Conservation (phyloP, 192 early-diverging fungal genomes). For the Mortierella claussenii region DNA sequence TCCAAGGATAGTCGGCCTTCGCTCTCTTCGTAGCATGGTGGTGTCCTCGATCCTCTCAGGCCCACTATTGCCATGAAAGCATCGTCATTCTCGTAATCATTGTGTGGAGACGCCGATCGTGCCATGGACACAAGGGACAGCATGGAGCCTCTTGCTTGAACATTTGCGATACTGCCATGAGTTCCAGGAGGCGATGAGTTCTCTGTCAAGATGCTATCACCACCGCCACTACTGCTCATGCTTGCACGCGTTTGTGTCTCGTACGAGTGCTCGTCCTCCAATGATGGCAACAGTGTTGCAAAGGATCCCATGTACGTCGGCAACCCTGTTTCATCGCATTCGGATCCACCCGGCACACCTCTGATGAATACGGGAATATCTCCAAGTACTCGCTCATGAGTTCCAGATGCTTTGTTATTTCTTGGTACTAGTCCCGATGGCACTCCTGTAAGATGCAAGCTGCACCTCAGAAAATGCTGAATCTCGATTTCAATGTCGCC, state of each 20-base stretch:
- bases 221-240: background rate
- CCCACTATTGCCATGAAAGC: slow-evolving; percentile 2
- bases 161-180: background rate
- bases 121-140: background rate
- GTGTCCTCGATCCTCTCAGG: background rate
- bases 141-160: background rate
- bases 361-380: slow-evolving; percentile 20
- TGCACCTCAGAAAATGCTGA: slow-evolving; percentile 25
- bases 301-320: slow-evolving; percentile 29
- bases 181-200: too few species aligned
- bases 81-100: slow-evolving; percentile 5
- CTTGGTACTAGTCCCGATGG: background rate
- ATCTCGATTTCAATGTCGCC: slow-evolving; percentile 25
- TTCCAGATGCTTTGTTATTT: too few species aligned
- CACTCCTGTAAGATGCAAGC: background rate
- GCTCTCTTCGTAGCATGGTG: slow-evolving; percentile 14
- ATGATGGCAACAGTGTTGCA: slow-evolving; percentile 8
- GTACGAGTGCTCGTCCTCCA: slow-evolving; percentile 1
- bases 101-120: background rate
- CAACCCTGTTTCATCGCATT: slow-evolving; percentile 11
- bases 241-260: slow-evolving; percentile 7
- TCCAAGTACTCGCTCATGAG: slow-evolving; percentile 2
- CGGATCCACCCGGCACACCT: slow-evolving; percentile 1
- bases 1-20: background rate
- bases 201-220: too few species aligned